phyloP scores from a whole-genome alignment of 805 yeast genomes.

The Saccharomycopsis fibuligera region DNA sequence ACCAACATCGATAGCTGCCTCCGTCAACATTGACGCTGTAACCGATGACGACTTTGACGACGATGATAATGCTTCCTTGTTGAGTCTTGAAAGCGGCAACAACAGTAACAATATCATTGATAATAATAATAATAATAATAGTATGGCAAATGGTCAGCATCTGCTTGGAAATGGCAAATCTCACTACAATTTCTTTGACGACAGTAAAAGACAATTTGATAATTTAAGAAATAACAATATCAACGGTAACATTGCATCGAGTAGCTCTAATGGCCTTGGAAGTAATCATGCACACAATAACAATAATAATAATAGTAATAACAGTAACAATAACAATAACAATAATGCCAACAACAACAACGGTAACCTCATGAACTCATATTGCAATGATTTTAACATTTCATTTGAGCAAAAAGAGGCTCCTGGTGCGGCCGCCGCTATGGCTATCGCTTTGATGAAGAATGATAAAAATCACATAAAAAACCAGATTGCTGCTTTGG shows the following conservation, averaged over 20 bases:
- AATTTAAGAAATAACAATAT: slow-evolving; percentile 1
- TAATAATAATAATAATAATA: slow-evolving; percentile 19
- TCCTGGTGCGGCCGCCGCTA: slow-evolving; percentile 70
- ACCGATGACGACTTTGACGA: slow-evolving; percentile 45
- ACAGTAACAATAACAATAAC: not conserved
- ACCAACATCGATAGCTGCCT: slow-evolving; percentile 63
- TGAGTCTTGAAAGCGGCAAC: slow-evolving; percentile 23
- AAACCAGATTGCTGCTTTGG: slow-evolving; percentile 46
- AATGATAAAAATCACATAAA: slow-evolving; percentile 32
- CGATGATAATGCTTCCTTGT: slow-evolving; percentile 24
- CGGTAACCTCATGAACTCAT: slow-evolving; percentile 4
- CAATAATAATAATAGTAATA: slow-evolving; percentile 5
- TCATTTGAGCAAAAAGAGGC: slow-evolving; percentile 64
- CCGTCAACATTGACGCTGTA: slow-evolving; percentile 45
- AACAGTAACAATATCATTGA: slow-evolving; percentile 1
- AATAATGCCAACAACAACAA: not conserved
- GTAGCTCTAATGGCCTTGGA: slow-evolving; percentile 25
- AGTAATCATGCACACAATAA: slow-evolving; percentile 25
- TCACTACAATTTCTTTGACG: slow-evolving; percentile 15
- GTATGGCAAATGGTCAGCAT: too few species aligned
- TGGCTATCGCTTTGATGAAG: slow-evolving; percentile 31
- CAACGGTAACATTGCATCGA: not conserved
- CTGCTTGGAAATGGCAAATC: not conserved
- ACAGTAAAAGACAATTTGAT: slow-evolving; percentile 12
- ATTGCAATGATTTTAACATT: slow-evolving; percentile 26